Evolutionary conservation across 2,329 filamentous ascomycete species (phyloP).

Genomic region (Fusarium sp.): DNA sequence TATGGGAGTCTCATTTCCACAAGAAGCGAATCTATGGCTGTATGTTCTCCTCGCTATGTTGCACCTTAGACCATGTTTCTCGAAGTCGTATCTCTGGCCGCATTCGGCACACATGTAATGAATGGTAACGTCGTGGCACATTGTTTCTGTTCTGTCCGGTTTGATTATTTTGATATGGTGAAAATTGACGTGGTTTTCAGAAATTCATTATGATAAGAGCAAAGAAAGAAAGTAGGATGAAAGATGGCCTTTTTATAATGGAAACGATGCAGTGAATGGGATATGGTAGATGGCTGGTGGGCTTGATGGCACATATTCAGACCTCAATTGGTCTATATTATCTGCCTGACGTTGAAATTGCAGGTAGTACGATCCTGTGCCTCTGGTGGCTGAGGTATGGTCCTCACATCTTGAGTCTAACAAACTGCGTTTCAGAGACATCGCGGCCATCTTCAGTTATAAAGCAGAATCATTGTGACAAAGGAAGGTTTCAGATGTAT

Average conservation of each 20-base stretch:
- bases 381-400: too few relatives aligned
- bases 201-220: rapidly evolving
- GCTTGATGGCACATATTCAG: too few relatives aligned
- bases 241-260: not conserved
- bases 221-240: not conserved
- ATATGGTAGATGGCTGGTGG: too few relatives aligned
- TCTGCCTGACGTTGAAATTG: too few relatives aligned
- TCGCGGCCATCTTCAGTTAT: too few relatives aligned
- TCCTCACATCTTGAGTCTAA: too few relatives aligned
- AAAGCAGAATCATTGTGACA: too few relatives aligned
- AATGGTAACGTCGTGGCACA: conserved; percentile 15
- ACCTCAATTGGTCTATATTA: too few relatives aligned
- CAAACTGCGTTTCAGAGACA: too few relatives aligned
- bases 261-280: not conserved
- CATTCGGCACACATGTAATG: conserved; percentile 16
- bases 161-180: not conserved
- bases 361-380: too few relatives aligned
- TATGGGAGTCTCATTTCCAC: not conserved
- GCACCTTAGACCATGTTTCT: conserved; percentile 15
- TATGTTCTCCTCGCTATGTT: not conserved
- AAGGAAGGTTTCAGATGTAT: too few relatives aligned
- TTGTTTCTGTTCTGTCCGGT: not conserved
- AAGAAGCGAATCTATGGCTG: not conserved
- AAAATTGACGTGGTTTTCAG: rapidly evolving
- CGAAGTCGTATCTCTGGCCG: not conserved